A percentile compares a stretch with the other conserved stretches of the same genome.
Evolutionary conservation across 768 basidiomycete species (phyloP).

Genomic region (Xerocomus brunneocitrinus): DNA sequence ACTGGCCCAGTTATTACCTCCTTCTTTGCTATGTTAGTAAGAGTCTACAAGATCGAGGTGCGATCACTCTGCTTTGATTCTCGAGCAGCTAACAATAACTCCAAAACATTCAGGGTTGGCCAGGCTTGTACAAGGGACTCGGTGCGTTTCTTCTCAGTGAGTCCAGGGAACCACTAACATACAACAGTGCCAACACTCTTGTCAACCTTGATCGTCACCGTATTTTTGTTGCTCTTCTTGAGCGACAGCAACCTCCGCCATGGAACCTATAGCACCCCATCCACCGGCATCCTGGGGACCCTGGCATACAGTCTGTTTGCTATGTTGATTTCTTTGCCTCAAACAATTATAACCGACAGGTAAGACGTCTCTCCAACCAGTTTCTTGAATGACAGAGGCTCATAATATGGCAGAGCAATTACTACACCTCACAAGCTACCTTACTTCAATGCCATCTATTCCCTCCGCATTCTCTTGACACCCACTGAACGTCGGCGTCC

Average conservation of each 20-base stretch:
- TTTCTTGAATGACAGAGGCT: neutral
- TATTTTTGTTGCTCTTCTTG: slow-evolving; percentile 54
- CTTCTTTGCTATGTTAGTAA: slow-evolving; percentile 67
- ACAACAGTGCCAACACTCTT: slow-evolving; percentile 46
- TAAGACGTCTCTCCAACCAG: slow-evolving; percentile 28
- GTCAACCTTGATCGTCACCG: slow-evolving; percentile 50
- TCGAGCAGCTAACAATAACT: neutral
- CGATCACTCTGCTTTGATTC: slow-evolving; percentile 10
- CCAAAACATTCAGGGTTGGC: slow-evolving; percentile 46
- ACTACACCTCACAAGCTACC: slow-evolving; percentile 78
- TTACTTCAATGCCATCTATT: slow-evolving; percentile 51
- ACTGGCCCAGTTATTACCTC: slow-evolving; percentile 75
- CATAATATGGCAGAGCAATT: slow-evolving; percentile 51
- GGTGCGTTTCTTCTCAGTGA: slow-evolving; percentile 36
- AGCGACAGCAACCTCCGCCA: slow-evolving; percentile 58
- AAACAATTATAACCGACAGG: slow-evolving; percentile 74
- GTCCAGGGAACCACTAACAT: slow-evolving; percentile 37
- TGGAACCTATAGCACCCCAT: slow-evolving; percentile 60
- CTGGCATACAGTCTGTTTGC: slow-evolving; percentile 60
- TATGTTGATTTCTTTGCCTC: slow-evolving; percentile 64
- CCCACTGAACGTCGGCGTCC: slow-evolving; percentile 76
- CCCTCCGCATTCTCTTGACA: slow-evolving; percentile 69
- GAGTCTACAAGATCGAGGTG: slow-evolving; percentile 74
- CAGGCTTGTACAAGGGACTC: slow-evolving; percentile 77
- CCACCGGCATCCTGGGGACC: slow-evolving; percentile 55